phyloP scores from a whole-genome alignment of 306 rosid species.

The Fagus crenata region DNA sequence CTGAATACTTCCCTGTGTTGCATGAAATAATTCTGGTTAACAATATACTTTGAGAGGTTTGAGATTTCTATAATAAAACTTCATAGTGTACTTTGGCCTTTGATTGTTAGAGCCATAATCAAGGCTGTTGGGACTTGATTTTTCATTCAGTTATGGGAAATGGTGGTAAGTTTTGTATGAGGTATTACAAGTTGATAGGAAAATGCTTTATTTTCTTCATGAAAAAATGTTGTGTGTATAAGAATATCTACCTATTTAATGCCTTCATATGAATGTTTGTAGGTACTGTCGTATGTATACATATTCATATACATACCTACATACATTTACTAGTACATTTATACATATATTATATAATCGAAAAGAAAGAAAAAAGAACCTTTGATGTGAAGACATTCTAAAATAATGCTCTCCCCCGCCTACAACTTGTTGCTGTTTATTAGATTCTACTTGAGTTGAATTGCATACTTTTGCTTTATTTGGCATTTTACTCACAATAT shows the following conservation, averaged over 20 bases:
- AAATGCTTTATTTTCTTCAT: neutral
- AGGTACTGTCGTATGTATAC: neutral
- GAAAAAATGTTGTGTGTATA: neutral
- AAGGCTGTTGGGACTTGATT: neutral
- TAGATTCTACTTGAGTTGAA: conserved; percentile 11
- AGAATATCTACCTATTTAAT: neutral
- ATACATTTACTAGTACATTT: too few relatives aligned
- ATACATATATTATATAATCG: neutral
- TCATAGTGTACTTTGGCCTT: neutral
- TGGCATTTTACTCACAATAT: neutral
- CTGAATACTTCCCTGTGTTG: neutral
- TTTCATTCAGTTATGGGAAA: neutral
- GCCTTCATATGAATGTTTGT: neutral
- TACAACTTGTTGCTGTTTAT: conserved; percentile 3
- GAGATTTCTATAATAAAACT: neutral
- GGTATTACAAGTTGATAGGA: neutral
- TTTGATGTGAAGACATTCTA: conserved; percentile 18
- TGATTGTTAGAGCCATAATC: neutral
- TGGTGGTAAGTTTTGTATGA: neutral
- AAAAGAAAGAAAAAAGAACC: neutral
- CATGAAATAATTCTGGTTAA: neutral
- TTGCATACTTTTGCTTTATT: neutral
- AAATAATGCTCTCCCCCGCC: conserved; percentile 9
- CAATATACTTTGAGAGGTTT: neutral
- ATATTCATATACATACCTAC: neutral